Percentiles rank a stretch among this genome's conserved stretches.
Conservation (phyloP, 805 yeast genomes). For the Hanseniaspora valbyensis region DNA sequence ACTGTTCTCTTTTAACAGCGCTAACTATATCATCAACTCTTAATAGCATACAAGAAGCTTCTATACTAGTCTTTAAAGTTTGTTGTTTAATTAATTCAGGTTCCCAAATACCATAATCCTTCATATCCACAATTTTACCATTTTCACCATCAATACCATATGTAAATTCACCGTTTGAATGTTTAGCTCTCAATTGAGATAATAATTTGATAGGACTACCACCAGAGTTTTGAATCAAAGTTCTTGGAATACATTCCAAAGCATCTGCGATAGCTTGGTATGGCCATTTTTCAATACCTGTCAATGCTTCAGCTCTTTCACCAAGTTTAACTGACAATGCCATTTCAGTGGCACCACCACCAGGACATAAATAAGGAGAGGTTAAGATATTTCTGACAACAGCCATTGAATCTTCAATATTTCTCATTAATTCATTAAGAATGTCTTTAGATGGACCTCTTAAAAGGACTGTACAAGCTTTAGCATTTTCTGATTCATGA, state of each 20-base stretch:
- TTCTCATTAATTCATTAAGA: constrained; percentile 89
- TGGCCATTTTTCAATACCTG: constrained; percentile 97
- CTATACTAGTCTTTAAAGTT: constrained; percentile 94
- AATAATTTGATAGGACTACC: constrained; percentile 86
- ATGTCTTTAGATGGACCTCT: constrained; percentile 97
- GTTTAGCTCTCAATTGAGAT: constrained; percentile 89
- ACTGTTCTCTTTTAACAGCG: constrained; percentile 63
- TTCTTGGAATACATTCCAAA: constrained; percentile 95
- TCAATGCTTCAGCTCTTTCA: constrained; percentile 82
- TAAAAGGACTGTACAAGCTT: constrained; percentile 84
- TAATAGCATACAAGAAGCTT: constrained; percentile 84
- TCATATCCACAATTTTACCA: constrained; percentile 93
- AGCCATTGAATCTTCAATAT: constrained; percentile 96
- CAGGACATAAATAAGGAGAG: constrained; percentile 91
- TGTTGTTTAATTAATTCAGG: constrained; percentile 97
- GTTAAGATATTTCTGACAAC: constrained; percentile 90
- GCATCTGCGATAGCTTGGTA: constrained; percentile 98
- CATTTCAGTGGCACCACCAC: constrained; percentile 99
- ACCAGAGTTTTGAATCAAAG: constrained; percentile 94
- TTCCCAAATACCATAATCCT: constrained; percentile 95
- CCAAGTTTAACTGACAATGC: constrained; percentile 82
- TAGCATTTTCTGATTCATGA: constrained; percentile 69
- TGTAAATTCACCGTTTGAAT: constrained; percentile 76
- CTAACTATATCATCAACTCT: constrained; percentile 97
- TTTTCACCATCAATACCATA: constrained; percentile 91